Evolutionary conservation across 1,284 basidiomycete species (phyloP), one percentile per base, ranked within the genome.

Genomic region (Cutaneotrichosporon sp.): DNA sequence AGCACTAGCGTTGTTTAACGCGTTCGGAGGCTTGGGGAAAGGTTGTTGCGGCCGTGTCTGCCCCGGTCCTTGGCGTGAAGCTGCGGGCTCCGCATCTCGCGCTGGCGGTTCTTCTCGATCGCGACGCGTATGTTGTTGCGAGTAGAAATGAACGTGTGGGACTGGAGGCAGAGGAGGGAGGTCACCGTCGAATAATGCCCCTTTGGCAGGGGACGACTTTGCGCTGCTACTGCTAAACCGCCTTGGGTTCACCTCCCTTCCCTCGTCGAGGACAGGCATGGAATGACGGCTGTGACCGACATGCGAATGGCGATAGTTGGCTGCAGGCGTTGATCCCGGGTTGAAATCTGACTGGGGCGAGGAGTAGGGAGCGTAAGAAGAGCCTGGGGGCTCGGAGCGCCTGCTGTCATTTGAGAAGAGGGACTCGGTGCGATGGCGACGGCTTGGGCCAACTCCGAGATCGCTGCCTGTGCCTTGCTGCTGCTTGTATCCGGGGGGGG

Each of bases 101-200:
- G n/a, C n/a, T n/a, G n/a, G n/a, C n/a, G n/a, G n/a, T n/a, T n/a
- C n/a, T n/a, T n/a, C n/a, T n/a, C n/a, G n/a, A n/a, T n/a, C n/a
- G n/a, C n/a, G n/a, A n/a, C n/a, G 20, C 17, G 35, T 3, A 10
- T 38, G 35, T 34, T n/a, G n/a, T n/a, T n/a, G n/a, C n/a, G n/a
- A n/a, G n/a, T n/a, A 31, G n/a, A 38, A 29, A 17, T 26, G 32
- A n/a, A 34, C 24, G 37, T 17, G 35, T 8, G 34, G 35, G 5
- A 37, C 10, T 11, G 46, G 46, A 3, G 46, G 46, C 10, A 49
- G 22, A 4, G 46, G 37, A 8, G 46, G 46, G 2, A 49, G 17
- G 20, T 49, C 46, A 3, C 46, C 46, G 22, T 49, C 46, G 26
- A 49, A 49, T 20, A 49, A 29, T 5, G 27, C 14, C n/a, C 46